phyloP scores from a whole-genome alignment of 768 basidiomycete genomes.

The Floccularia luteovirens region DNA sequence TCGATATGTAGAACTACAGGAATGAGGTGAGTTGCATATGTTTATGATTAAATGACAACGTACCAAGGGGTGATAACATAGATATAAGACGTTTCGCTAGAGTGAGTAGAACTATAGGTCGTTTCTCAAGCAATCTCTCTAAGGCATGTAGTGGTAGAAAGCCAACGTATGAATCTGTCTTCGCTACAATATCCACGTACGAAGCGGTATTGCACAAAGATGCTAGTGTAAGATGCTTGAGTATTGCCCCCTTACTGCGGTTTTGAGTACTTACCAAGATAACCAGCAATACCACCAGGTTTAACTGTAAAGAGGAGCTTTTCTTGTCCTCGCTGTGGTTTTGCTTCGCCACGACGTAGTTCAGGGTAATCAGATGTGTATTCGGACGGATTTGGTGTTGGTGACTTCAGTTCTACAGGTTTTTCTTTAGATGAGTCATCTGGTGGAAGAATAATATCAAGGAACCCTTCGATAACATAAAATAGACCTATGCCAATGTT shows the following conservation, averaged over 20 bases:
- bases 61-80: constrained; percentile 86
- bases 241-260: too few relatives aligned
- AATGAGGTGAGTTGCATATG: background rate
- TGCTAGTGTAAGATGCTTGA: constrained; percentile 37
- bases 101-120: constrained; percentile 92
- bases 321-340: constrained; percentile 27
- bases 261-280: constrained; percentile 59
- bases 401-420: constrained; percentile 6
- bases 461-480: constrained; percentile 93
- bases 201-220: constrained; percentile 88
- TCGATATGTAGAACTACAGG: constrained; percentile 88
- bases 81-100: constrained; percentile 96
- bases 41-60: constrained; percentile 10
- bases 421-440: constrained; percentile 21
- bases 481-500: constrained; percentile 52
- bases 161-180: constrained; percentile 98
- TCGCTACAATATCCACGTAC: constrained; percentile 94
- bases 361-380: constrained; percentile 22
- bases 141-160: constrained; percentile 86
- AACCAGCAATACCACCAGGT: constrained; percentile 96
- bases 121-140: constrained; percentile 85
- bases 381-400: constrained; percentile 8
- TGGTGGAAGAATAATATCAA: constrained; percentile 80
- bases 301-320: constrained; percentile 92
- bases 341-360: constrained; percentile 23